Evolutionary conservation across 257 asterid species (phyloP), one percentile per base, ranked within the genome.

Genomic region (Penstemon davidsonii): DNA sequence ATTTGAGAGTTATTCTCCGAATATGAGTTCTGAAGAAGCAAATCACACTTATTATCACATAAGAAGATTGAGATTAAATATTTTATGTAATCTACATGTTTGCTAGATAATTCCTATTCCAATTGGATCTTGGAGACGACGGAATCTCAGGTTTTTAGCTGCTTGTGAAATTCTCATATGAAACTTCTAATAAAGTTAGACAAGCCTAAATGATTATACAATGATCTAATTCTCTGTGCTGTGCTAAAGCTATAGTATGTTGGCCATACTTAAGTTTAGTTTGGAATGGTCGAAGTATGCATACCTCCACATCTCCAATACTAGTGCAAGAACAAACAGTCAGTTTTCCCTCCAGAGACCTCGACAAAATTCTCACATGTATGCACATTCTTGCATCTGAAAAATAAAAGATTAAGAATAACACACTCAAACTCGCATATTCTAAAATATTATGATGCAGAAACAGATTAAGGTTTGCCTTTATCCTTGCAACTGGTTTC

Each of bases 301-400:
- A 55, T 63, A 91, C 96, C 96, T 78, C 85, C 73, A 70, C 84
- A 52, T 77, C 79, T 70, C 71, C 81, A 66, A 75, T 43, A 71
- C 64, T 55, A 69, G 73, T 70, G 82, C 98, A 92, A 67, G 81
- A 82, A 72, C 98, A 92, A 77, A 89, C 92, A 42, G 73, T 83
- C 80, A 89, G 82, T 86, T 89, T 92, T 57, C 92, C 96, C 80
- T 92, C 96, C 64, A 92, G 77, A 69, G 85, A 87, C 80, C 84
- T 87, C 11, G 96, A 80, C 78, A 83, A 71, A 72, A 92, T 87
- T 76, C 83, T 82, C 77, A 89, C 89, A 65, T 77, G 79, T 70
- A 92, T 76, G 76, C 74, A 61, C 79, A 40, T 55, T 59, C 60
- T 72, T 63, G 71, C 89, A 79, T 77, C 96, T 87, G 82, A 59